phyloP scores from a whole-genome alignment of 2,329 filamentous ascomycete species.

The Aspergillus neoniger region DNA sequence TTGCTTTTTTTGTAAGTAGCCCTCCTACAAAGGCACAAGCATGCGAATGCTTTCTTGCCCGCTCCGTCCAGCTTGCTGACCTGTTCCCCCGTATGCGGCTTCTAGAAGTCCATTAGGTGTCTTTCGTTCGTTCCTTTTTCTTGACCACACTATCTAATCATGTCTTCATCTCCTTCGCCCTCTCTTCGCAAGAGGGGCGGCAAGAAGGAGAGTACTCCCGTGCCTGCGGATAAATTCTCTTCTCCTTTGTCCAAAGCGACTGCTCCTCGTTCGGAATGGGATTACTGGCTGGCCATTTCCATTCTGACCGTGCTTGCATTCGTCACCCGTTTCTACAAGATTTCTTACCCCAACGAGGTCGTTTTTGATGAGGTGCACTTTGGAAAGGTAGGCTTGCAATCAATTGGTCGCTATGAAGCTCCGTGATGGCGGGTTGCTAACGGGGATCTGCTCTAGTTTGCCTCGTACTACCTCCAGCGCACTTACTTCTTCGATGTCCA shows the following conservation, averaged over 20 bases:
- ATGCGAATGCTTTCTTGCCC: slow-evolving; percentile 10
- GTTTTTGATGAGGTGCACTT: slow-evolving; percentile 99
- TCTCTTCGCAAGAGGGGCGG: slow-evolving; percentile 46
- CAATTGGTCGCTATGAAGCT: slow-evolving; percentile 4
- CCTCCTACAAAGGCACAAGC: background rate
- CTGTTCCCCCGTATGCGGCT: slow-evolving; percentile 1
- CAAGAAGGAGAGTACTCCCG: slow-evolving; percentile 37
- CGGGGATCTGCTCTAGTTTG: slow-evolving; percentile 41
- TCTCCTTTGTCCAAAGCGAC: slow-evolving; percentile 20
- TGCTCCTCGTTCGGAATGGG: slow-evolving; percentile 62
- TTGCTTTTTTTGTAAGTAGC: slow-evolving; percentile 1
- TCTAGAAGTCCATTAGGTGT: slow-evolving; percentile 14
- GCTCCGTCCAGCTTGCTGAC: background rate
- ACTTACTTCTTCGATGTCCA: slow-evolving; percentile 99
- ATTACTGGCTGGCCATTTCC: slow-evolving; percentile 76
- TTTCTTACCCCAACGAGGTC: slow-evolving; percentile 91
- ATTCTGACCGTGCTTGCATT: slow-evolving; percentile 84
- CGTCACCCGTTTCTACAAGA: slow-evolving; percentile 91
- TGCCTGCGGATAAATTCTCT: slow-evolving; percentile 27
- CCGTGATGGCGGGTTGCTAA: slow-evolving; percentile 17
- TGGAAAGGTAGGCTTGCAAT: slow-evolving; percentile 73
- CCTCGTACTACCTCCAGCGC: slow-evolving; percentile 81
- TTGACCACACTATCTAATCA: slow-evolving; percentile 24
- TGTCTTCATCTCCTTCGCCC: slow-evolving; percentile 37
- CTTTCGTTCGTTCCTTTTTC: slow-evolving; percentile 15